Base-by-base conservation (phyloP, 73 alveolate species). In the Uronychia binucleata region DNA sequence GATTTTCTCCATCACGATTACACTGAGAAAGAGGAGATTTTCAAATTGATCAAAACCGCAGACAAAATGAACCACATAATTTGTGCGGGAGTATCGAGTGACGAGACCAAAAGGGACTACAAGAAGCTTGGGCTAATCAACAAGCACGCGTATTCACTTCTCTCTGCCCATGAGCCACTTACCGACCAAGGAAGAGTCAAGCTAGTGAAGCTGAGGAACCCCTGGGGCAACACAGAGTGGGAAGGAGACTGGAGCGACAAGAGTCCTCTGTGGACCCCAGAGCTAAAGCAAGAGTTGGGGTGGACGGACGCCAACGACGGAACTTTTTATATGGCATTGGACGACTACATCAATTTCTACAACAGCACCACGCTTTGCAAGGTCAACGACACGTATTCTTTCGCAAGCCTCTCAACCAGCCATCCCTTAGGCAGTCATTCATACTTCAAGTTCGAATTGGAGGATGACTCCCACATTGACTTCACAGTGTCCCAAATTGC, bases 201-300 rank as follows among this genome's bases (percentile, higher is more conserved):
- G 29, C 87, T 98, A 30, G 88, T 98, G 28, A 96, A 95, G 84
- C 95, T 98, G 26, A 93, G 99, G 85, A 98, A 97, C 91, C 98
- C 99, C 58, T 98, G 99, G 99, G 99, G 99, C n/a, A 91, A 88
- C 77, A 86, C 88, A 0, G 99, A 96, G 78, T 97, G 99, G 99
- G 34, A 81, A 74, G 99, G 98, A 0, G 98, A 95, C 83, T 97
- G 99, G 99, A 88, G 97, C 35, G 98, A 96, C 81, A 88, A 87
- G 33, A 91, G 95, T 59, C 84, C 87, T 74, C 92, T 82, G 86
- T 97, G 99, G 99, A 96, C 96, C 31, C 95, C 93, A 34, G 95
- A 92, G 31, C 88, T 96, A 67, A 93, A 94, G 85, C 86, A 88
- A 34, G 84, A 91, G 81, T 79, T 96, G 80, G 90, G 92, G 67